Evolutionary conservation across 2,329 filamentous ascomycete genomes (phyloP), one percentile per base, ranked within the genome.

Genomic region (Pseudonectria foliicola): DNA sequence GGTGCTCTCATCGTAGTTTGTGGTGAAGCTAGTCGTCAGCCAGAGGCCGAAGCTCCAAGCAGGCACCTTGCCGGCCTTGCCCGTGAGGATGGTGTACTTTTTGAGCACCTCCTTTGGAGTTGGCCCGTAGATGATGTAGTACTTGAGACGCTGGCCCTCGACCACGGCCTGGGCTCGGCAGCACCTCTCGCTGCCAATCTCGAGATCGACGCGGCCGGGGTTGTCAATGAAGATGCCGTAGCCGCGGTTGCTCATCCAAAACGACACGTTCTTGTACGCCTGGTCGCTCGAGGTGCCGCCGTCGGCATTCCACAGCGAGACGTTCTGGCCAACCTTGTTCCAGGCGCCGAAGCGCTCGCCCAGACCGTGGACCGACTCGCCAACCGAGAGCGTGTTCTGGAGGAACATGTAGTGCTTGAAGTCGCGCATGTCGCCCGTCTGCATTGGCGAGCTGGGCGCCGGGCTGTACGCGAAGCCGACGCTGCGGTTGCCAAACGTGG

Each of bases 191-290:
- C 79, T 85, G 3, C 83, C 82, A 39, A 88, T 70, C 55, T 87
- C 83, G 8, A 87, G 64, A 37, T 84, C 82, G 6, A 87, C 75
- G 29, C 71, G 73, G 14, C 81, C 81, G 0, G 81, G 70, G 6
- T 77, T 75, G 52, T 87, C 82, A 39, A 88, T 75, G 53, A 88
- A 87, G 23, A 88, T 67, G 13, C 84, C 84, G 53, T 88, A 89
- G 1, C 83, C 83, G n/a, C 73, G 68, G 10, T 76, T 83, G 51
- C 75, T 82, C 45, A 84, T 62, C 71, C 76, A 84, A 56, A 84
- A 82, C 0, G 76, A 73, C 3, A 84, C 60, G 51, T 84, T 85
- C 62, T 84, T 85, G 60, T 85, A 85, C 1, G 79, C 78, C 53
- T 83, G 80, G 36, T 83, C 79, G 44, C 73, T 79, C 0, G 73